Evolutionary conservation across 148 eudicot species (phyloP).

Genomic region (Silene conica): DNA sequence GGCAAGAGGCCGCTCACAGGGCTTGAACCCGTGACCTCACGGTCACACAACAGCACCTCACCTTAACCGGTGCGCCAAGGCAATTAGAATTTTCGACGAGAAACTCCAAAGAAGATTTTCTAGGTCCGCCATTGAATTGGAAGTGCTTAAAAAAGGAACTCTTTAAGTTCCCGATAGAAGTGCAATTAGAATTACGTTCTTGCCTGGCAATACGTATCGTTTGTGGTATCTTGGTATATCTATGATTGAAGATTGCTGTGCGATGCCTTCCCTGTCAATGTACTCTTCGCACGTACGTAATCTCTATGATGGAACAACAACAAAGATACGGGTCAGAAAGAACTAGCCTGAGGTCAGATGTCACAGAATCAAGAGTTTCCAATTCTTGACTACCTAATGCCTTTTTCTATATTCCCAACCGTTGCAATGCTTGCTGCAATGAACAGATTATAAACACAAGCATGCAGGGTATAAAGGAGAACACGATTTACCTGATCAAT

Average conservation of each 20-base stretch:
- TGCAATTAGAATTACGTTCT: constrained; percentile 13
- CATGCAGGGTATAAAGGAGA: constrained; percentile 3
- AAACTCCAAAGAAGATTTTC: too few species aligned
- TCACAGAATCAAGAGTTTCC: too few species aligned
- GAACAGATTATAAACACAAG: too few species aligned
- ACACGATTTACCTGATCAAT: constrained; percentile 64
- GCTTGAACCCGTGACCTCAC: too few species aligned
- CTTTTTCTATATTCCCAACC: too few species aligned
- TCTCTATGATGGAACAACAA: constrained; percentile 46
- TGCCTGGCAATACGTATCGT: constrained; percentile 86
- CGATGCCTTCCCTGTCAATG: constrained; percentile 66
- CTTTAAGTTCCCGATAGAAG: background rate
- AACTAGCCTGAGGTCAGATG: background rate
- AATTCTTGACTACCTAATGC: too few species aligned
- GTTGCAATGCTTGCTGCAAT: too few species aligned
- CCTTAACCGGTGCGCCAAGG: too few species aligned
- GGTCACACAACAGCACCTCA: too few species aligned
- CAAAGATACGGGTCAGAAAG: constrained; percentile 6
- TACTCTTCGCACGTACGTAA: constrained; percentile 69
- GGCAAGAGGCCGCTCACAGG: too few species aligned
- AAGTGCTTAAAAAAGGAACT: background rate
- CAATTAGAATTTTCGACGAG: too few species aligned
- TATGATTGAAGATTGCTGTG: constrained; percentile 76
- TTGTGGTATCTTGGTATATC: constrained; percentile 77
- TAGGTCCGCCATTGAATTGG: too few species aligned